Evolutionary conservation across 805 yeast species (phyloP), one percentile per base, ranked within the genome.

Genomic region (Zygosaccharomyces siamensis): DNA sequence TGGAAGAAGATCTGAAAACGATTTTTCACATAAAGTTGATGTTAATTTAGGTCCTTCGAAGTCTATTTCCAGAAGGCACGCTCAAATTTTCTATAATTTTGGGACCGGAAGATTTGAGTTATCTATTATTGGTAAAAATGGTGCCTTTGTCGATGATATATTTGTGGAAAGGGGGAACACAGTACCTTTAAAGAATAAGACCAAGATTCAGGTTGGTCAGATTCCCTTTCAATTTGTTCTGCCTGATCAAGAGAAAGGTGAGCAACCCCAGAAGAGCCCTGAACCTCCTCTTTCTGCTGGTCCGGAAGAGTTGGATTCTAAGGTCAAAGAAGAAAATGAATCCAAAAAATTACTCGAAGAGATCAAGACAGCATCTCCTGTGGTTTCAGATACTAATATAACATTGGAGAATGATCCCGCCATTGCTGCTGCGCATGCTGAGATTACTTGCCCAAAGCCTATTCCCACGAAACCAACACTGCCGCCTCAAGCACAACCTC

Each of bases 61-160:
- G 71, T 95, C 97, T 7, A 89, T 93, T 14, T 89, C 97, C 5
- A 73, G 99, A 62, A 76, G 89, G 50, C 99, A 93, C 68, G 99
- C 98, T 4, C 90, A 88, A 68, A 92, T 93, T 12, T 92, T 90
- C 65, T 93, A 92, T 72, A 93, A 93, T 64, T 93, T 93, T 68
- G 98, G 97, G 3, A 89, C 95, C 3, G 98, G 92, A 64, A 71
- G 96, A 55, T 93, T 93, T 62, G 99, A 93, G 67, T 71, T 93
- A 39, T 83, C 95, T 7, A 89, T 93, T 1, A 74, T 90, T 57
- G 99, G 99, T 16, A 78, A 96, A 58, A 93, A 93, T 66, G 99
- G 99, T 33, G 97, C 97, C 2, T 93, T 93, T 73, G 96, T 93
- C 3, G 93, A 92, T 66, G 96, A 89, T 56, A 74, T 74, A 31